Evolutionary conservation across 2,329 filamentous ascomycete species (phyloP).

Genomic region (Xylaria multiplex): DNA sequence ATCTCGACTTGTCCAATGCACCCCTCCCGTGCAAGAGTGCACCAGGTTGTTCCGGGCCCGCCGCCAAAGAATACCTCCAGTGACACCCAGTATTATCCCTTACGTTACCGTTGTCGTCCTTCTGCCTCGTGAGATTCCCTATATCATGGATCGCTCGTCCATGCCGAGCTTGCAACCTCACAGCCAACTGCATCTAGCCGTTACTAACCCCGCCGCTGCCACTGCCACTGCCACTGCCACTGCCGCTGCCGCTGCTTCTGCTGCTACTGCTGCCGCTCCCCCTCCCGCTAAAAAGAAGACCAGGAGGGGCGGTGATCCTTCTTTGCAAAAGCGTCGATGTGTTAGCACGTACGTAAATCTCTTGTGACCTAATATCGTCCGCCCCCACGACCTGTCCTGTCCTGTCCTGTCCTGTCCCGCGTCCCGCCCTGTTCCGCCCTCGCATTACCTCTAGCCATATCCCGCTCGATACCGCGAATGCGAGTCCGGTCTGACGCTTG

Average conservation of each 20-base stretch:
- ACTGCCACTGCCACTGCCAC: constrained; percentile 25
- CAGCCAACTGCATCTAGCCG: constrained; percentile 25
- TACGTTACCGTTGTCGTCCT: constrained; percentile 25
- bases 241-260: constrained; percentile 29
- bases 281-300: constrained; percentile 59
- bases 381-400: background rate
- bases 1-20: constrained; percentile 13
- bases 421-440: background rate
- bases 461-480: background rate
- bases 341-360: constrained; percentile 69
- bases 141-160: constrained; percentile 43
- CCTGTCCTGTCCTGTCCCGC: background rate
- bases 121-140: constrained; percentile 10
- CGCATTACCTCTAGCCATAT: background rate
- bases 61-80: constrained; percentile 20
- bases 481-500: constrained; percentile 15
- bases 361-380: constrained; percentile 1
- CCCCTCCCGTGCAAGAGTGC: constrained; percentile 19
- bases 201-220: constrained; percentile 33
- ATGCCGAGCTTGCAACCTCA: constrained; percentile 41
- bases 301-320: constrained; percentile 58
- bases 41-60: constrained; percentile 11
- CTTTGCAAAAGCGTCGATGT: constrained; percentile 74
- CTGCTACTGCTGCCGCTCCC: constrained; percentile 31
- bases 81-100: constrained; percentile 15